Base-by-base conservation (phyloP, 495 filamentous ascomycete species). In the Penicillium cosmopolitanum region DNA sequence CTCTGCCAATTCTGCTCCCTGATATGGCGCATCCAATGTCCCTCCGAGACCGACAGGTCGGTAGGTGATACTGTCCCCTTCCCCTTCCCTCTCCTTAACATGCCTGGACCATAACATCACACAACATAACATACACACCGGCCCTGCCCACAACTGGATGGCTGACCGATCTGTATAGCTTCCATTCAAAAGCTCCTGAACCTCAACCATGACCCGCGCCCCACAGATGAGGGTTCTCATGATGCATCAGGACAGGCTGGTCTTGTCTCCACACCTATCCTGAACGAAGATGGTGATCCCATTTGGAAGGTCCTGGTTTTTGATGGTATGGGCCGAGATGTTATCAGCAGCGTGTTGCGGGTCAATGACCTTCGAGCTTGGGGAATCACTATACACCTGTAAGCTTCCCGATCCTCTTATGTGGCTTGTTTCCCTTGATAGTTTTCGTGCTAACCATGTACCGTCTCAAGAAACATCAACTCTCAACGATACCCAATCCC, bases 311-410 rank as follows among this genome's bases (percentile, higher is more conserved):
- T 88, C 16, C 69, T 89, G 58, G 86, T 89, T 3, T 89, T 89
- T 63, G 87, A 89, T 66, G 82, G 84, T 52, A 73, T 89, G 69
- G 87, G 86, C n/a, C 68, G 87, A 58, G 87, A 89, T 74, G 80
- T 89, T 23, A 97, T 98, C 64, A 97, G 93, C 77, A 97, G 92
- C 66, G 93, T 98, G 7, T 78, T 98, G 35, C 81, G 93, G 59
- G 96, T 98, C 35, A 96, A 91, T 62, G 94, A 98, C 74, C 82
- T 98, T 58, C 81, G 95, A 57, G 85, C 88, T 46, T 93, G 92
- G 87, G 96, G 96, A 11, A 90, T 99, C 50, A 99, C 96, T 13
- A 96, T 98, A 78, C 95, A 99, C 75, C 87, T 98, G 89, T 93
- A 76, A 19, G 79, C 70, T 33, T 21, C 33, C 25, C 15, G 28